phyloP scores from a whole-genome alignment of 1,284 basidiomycete species.

The Ustilago loliicola region DNA sequence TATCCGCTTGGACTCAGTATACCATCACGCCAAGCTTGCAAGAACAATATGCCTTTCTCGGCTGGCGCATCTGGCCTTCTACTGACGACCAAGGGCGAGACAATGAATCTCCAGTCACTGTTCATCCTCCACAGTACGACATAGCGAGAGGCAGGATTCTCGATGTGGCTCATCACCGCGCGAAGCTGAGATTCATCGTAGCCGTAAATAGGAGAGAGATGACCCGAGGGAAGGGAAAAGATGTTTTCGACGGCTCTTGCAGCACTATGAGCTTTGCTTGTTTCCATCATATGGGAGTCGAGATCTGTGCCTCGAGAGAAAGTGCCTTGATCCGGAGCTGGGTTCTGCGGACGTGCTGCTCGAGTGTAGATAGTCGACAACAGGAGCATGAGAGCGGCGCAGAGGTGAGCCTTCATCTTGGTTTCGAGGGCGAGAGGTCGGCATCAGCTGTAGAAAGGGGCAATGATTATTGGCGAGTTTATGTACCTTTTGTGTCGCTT shows the following conservation, averaged over 20 bases:
- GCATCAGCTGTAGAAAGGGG: too few species aligned
- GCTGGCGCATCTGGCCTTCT: background rate
- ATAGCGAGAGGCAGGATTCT: background rate
- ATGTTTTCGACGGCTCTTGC: background rate
- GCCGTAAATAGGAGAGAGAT: conserved; percentile 11
- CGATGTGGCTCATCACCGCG: background rate
- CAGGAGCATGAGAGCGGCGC: background rate
- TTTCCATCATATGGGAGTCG: background rate
- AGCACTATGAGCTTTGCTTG: conserved; percentile 1
- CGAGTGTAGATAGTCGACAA: background rate
- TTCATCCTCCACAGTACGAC: background rate
- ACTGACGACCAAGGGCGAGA: background rate
- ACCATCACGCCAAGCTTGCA: background rate
- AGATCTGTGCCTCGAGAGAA: conserved; percentile 5
- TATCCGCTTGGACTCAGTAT: conserved; percentile 10
- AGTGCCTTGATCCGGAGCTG: background rate
- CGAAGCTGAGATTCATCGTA: background rate
- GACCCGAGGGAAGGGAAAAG: conserved; percentile 6
- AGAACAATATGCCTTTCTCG: conserved; percentile 8
- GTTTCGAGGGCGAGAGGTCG: background rate
- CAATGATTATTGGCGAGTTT: too few species aligned
- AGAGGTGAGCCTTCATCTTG: background rate
- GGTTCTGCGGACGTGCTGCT: background rate
- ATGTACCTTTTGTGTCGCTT: too few species aligned
- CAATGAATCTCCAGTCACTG: background rate